Conservation (phyloP, 768 basidiomycete genomes). For the Tylopilus felleus region DNA sequence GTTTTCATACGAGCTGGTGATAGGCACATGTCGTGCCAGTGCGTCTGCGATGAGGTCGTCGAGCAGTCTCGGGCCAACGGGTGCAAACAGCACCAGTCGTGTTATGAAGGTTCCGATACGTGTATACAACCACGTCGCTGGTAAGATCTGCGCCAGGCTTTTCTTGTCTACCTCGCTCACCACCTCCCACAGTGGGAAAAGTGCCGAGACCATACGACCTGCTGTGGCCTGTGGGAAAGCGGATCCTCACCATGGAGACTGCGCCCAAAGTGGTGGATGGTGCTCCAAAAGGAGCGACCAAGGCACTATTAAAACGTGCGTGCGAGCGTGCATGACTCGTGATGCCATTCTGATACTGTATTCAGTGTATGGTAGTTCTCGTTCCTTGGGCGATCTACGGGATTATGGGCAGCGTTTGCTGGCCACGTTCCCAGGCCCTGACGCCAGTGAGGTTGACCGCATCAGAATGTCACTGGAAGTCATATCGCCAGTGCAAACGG, state of each 20-base stretch:
- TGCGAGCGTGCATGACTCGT: background rate
- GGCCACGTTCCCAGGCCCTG: slow-evolving; percentile 40
- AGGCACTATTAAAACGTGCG: slow-evolving; percentile 14
- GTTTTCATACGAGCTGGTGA: slow-evolving; percentile 88
- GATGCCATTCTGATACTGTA: background rate
- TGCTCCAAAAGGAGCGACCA: slow-evolving; percentile 2
- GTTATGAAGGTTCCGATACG: slow-evolving; percentile 91
- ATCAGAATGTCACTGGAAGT: slow-evolving; percentile 28
- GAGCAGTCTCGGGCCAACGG: slow-evolving; percentile 32
- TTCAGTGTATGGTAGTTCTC: slow-evolving; percentile 12
- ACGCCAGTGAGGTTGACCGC: slow-evolving; percentile 18
- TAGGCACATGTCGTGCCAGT: slow-evolving; percentile 77
- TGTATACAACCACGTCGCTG: slow-evolving; percentile 82
- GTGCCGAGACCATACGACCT: slow-evolving; percentile 73
- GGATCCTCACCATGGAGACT: slow-evolving; percentile 31
- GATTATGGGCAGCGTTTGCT: slow-evolving; percentile 53
- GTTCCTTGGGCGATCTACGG: slow-evolving; percentile 45
- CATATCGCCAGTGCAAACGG: slow-evolving; percentile 19
- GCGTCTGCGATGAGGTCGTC: slow-evolving; percentile 27
- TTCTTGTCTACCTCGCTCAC: slow-evolving; percentile 2
- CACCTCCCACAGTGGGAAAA: slow-evolving; percentile 42
- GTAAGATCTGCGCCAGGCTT: slow-evolving; percentile 39
- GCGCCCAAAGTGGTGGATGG: slow-evolving; percentile 27
- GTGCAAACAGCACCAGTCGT: slow-evolving; percentile 55
- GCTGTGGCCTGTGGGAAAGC: slow-evolving; percentile 66